phyloP scores from a whole-genome alignment of 106 monocot species.

The Phalaenopsis equestris region DNA sequence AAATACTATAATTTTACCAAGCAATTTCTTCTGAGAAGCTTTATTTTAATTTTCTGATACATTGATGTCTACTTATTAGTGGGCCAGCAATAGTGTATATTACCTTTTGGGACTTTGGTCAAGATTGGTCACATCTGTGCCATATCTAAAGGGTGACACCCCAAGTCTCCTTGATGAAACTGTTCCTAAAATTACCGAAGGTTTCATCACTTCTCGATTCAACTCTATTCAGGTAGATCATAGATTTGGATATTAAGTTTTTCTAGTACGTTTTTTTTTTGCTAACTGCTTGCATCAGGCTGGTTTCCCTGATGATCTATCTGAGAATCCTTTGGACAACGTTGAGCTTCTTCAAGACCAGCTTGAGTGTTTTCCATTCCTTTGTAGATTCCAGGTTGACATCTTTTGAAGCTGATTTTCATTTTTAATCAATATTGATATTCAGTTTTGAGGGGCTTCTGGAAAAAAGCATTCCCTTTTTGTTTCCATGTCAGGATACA shows the following conservation, averaged over 20 bases:
- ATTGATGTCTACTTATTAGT: conserved; percentile 29
- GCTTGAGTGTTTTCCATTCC: conserved; percentile 86
- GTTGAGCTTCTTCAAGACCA: conserved; percentile 97
- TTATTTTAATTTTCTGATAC: conserved; percentile 9
- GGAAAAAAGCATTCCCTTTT: neutral
- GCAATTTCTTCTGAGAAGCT: neutral
- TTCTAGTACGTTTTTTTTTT: neutral
- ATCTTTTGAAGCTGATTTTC: conserved; percentile 6
- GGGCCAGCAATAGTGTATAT: conserved; percentile 96
- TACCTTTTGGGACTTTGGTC: conserved; percentile 97
- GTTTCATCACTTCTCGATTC: conserved; percentile 92
- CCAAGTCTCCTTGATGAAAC: conserved; percentile 90
- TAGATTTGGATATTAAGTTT: neutral
- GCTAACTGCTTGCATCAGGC: conserved; percentile 37
- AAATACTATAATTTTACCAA: neutral
- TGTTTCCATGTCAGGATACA: neutral
- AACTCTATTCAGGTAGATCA: conserved; percentile 79
- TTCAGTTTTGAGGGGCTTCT: neutral
- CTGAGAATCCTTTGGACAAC: conserved; percentile 94
- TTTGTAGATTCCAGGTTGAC: conserved; percentile 89
- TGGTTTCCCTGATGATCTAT: conserved; percentile 73
- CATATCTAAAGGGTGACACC: conserved; percentile 88
- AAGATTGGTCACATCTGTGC: conserved; percentile 91
- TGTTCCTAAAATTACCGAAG: conserved; percentile 94
- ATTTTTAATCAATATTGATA: neutral